Conservation (phyloP, 2,329 filamentous ascomycete species). For the Zymoseptoria tritici region DNA sequence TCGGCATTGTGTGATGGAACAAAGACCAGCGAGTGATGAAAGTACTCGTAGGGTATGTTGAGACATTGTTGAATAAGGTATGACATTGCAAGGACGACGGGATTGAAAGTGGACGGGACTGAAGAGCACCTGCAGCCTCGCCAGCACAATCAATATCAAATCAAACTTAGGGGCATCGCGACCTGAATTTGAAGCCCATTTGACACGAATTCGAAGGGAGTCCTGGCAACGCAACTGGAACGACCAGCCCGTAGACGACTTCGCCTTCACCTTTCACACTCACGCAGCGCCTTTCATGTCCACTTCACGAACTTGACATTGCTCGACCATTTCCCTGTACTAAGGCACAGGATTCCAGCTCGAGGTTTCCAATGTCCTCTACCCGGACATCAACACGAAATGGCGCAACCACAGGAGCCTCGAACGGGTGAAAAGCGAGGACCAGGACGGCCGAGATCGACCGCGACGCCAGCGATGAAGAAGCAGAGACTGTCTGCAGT, state of each 20-base stretch:
- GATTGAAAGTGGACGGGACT: neutral
- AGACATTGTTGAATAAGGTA: neutral
- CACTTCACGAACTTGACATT: neutral
- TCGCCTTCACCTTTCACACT: neutral
- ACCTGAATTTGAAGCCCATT: neutral
- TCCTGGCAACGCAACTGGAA: neutral
- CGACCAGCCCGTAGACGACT: neutral
- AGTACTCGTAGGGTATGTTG: neutral
- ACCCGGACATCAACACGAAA: neutral
- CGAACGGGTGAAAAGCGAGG: conserved; percentile 22
- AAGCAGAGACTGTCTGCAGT: conserved; percentile 17
- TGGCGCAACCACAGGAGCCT: conserved; percentile 5
- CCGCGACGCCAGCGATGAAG: conserved; percentile 18
- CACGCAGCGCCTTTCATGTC: neutral
- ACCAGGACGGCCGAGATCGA: conserved; percentile 18
- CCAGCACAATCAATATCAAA: too few species aligned
- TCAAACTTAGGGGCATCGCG: neutral
- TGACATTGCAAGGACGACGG: neutral
- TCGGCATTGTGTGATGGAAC: neutral
- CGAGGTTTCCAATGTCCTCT: neutral
- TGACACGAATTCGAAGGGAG: neutral
- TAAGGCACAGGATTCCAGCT: neutral
- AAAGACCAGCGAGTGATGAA: neutral
- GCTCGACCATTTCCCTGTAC: neutral
- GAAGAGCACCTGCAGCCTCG: neutral